Evolutionary conservation across 257 asterid species (phyloP).

Genomic region (Fraxinus americana): DNA sequence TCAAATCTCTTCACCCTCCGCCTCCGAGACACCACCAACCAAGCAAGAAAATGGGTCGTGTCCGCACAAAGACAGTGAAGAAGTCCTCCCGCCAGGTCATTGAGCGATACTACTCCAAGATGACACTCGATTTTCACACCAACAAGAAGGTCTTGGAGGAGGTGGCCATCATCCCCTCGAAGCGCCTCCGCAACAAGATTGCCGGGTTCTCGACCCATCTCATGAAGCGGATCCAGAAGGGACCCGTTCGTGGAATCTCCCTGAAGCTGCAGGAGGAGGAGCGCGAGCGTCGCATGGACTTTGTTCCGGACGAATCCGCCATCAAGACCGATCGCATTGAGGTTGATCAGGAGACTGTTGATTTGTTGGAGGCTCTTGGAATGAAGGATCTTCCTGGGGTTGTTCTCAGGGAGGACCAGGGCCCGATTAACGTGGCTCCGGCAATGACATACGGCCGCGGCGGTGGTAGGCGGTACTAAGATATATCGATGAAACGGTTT

Average conservation of each 20-base stretch:
- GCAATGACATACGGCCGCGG: conserved; percentile 42
- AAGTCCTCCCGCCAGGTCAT: conserved; percentile 50
- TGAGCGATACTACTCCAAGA: conserved; percentile 46
- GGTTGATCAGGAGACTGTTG: conserved; percentile 59
- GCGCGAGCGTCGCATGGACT: conserved; percentile 64
- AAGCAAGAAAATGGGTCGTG: conserved; percentile 45
- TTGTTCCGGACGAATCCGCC: conserved; percentile 56
- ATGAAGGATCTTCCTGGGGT: conserved; percentile 52
- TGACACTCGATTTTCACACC: conserved; percentile 56
- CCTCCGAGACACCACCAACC: conserved; percentile 18
- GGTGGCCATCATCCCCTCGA: conserved; percentile 50
- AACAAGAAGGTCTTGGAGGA: conserved; percentile 57
- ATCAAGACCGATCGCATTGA: conserved; percentile 45
- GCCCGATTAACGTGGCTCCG: conserved; percentile 34
- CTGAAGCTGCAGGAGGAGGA: conserved; percentile 60
- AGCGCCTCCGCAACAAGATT: conserved; percentile 67
- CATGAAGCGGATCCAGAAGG: conserved; percentile 62
- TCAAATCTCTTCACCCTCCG: conserved; percentile 19
- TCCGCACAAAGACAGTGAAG: conserved; percentile 51
- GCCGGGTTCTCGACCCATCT: conserved; percentile 56
- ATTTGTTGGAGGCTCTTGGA: conserved; percentile 43
- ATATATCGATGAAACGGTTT: not conserved
- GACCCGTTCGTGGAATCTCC: conserved; percentile 54
- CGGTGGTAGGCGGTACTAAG: conserved; percentile 39
- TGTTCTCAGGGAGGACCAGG: conserved; percentile 42